These are phyloP conservation scores for Apiospora malaysiana DNA, from an alignment of 2,329 filamentous ascomycete species.

Conservation along the genomic window DNA sequence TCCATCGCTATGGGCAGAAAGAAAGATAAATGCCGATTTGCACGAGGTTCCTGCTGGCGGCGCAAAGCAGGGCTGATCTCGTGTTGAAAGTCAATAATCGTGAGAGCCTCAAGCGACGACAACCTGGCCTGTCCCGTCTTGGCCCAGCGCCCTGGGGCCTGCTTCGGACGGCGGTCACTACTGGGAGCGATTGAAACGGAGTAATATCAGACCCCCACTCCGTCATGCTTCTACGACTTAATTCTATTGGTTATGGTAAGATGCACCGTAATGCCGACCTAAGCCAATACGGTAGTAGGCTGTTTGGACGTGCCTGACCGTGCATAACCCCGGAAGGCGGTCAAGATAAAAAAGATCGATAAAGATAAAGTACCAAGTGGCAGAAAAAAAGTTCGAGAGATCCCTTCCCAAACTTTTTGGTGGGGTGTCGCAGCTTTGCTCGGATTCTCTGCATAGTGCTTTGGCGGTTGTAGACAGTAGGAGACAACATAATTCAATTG, in stretches of 20 bases:
- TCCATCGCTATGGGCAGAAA: constrained; percentile 36
- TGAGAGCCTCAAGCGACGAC: background rate
- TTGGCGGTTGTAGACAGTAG: constrained; percentile 10
- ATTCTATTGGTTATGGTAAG: background rate
- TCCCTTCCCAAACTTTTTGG: constrained; percentile 11
- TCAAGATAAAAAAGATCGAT: constrained; percentile 2
- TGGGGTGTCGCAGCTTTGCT: constrained; percentile 16
- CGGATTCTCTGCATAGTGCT: constrained; percentile 6
- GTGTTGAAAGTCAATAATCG: constrained; percentile 12
- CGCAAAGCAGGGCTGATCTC: constrained; percentile 10
- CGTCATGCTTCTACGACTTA: background rate
- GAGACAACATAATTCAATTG: background rate
- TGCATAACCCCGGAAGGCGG: constrained; percentile 5
- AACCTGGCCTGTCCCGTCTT: constrained; percentile 15
- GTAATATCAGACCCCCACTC: background rate
- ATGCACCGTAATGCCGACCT: constrained; percentile 5
- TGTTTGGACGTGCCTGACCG: too few species aligned
- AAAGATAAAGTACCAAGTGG: background rate
- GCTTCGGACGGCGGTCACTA: constrained; percentile 1
- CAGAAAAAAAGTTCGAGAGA: constrained; percentile 21
- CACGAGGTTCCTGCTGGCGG: constrained; percentile 1
- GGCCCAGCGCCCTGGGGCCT: constrained; percentile 2
- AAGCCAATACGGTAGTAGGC: background rate
- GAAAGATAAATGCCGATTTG: background rate
- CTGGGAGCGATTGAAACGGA: constrained; percentile 8